A percentile compares a stretch with the other conserved stretches of the same genome.
Conservation (phyloP, 1,284 basidiomycete species). For the Earliella scabrosa region DNA sequence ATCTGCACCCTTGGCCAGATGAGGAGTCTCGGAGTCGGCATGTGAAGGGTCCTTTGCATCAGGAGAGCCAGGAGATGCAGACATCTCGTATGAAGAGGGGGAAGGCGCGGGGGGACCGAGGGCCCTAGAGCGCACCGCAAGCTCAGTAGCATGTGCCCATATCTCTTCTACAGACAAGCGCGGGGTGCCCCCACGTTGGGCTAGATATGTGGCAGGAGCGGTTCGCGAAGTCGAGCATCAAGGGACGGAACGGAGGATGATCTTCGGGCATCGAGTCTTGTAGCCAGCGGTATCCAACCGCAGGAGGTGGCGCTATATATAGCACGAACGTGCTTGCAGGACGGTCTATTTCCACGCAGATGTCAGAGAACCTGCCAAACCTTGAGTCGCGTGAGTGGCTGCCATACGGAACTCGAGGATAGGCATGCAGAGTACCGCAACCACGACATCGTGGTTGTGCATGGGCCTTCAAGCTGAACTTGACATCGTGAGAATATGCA, state of each 20-base stretch:
- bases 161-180: too few relatives aligned
- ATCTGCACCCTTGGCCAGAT: neutral
- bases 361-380: neutral
- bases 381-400: too few relatives aligned
- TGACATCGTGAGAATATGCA: too few relatives aligned
- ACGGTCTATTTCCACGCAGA: neutral
- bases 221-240: neutral
- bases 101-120: too few relatives aligned
- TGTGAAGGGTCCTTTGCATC: neutral
- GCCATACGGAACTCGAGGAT: too few relatives aligned
- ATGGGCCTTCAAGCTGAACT: too few relatives aligned
- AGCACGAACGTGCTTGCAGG: neutral
- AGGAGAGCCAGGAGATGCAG: neutral
- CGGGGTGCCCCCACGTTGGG: too few relatives aligned
- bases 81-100: constrained; percentile 6
- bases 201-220: neutral
- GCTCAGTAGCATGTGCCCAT: too few relatives aligned
- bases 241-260: neutral
- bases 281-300: neutral
- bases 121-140: too few relatives aligned
- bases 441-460: too few relatives aligned
- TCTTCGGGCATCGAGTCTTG: neutral
- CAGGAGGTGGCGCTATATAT: neutral
- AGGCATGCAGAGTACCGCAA: too few relatives aligned
- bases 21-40: neutral